These are phyloP conservation scores for Aureobasidium sp. DNA, from an alignment of 2,329 filamentous ascomycete species.

Conservation along the genomic window DNA sequence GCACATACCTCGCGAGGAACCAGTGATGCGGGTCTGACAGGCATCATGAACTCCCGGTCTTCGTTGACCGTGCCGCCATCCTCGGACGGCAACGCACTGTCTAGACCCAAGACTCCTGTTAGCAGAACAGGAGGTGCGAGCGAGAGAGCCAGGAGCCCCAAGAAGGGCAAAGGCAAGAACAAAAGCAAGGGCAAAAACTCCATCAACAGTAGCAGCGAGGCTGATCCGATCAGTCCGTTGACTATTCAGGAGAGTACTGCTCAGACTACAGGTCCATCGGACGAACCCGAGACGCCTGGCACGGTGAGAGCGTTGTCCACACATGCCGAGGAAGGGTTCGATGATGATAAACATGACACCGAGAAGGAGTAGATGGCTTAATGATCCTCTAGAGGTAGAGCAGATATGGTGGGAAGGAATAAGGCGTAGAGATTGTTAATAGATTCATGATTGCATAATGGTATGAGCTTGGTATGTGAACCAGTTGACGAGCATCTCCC, in stretches of 20 bases:
- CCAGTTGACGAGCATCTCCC: too few relatives aligned
- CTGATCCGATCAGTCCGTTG: background rate
- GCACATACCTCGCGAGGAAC: conserved; percentile 20
- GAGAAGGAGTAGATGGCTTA: background rate
- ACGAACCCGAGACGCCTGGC: background rate
- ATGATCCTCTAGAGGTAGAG: background rate
- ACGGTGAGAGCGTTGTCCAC: background rate
- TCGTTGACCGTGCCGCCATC: background rate
- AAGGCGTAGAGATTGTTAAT: too few relatives aligned
- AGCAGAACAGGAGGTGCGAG: background rate
- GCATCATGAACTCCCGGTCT: background rate
- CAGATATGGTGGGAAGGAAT: background rate
- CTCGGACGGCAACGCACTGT: background rate
- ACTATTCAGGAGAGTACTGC: background rate
- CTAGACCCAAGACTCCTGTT: conserved; percentile 6
- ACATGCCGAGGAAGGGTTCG: background rate
- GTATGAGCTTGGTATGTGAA: background rate
- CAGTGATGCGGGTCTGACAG: conserved; percentile 17
- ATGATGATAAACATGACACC: background rate
- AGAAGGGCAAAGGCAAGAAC: background rate
- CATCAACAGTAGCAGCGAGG: conserved; percentile 1
- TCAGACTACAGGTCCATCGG: background rate
- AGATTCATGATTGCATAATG: background rate
- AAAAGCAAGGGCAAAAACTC: conserved; percentile 6
- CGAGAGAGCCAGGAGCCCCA: conserved; percentile 3